Evolutionary conservation across 768 basidiomycete genomes (phyloP), one percentile per base, ranked within the genome.

Genomic region (Coprinopsis strossmayeri): DNA sequence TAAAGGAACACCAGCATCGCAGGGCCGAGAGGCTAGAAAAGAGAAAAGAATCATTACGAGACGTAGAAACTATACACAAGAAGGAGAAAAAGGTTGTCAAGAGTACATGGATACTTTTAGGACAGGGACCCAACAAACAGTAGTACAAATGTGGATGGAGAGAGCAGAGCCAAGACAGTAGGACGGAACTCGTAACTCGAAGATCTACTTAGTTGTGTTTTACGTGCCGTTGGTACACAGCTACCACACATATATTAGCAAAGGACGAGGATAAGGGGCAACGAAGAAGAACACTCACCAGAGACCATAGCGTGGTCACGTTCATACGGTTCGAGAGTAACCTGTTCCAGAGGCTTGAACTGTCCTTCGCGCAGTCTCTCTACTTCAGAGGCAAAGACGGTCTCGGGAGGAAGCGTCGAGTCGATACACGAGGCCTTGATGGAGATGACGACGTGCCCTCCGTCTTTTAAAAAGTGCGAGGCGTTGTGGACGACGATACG

Each of bases 391-490:
- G 91, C 86, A 59, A 98, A 99, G 40, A 98, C 85, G 21, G 82
- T 83, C 54, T 91, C 90, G 9, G 96, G 82, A 2, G 91, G 81
- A 2, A 78, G 79, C n/a, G 94, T 97, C 35, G 92, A 97, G 68
- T 99, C 96, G 65, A 99, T 87, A 74, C 96, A 99, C 59, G 88
- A 92, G 25, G 96, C 96, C 74, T 99, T 99, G 79, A 99, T 96
- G 47, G 95, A 98, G 55, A 99, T 92, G 58, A 99, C 83, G 58
- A 80, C 74, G 59, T 96, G 91, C 1, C 96, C 96, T 25, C 79
- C 81, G 65, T 94, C 86, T 67, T 95, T 97, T 47, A 99, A 77
- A 84, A 99, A 99, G 65, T 84, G 83, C 58, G 96, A 84, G 0
- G 95, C 91, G 67, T 99, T 98, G 66, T 83, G 78, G 34, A 80